phyloP scores from a whole-genome alignment of 83 land plant species.

The Thuja plicata region DNA sequence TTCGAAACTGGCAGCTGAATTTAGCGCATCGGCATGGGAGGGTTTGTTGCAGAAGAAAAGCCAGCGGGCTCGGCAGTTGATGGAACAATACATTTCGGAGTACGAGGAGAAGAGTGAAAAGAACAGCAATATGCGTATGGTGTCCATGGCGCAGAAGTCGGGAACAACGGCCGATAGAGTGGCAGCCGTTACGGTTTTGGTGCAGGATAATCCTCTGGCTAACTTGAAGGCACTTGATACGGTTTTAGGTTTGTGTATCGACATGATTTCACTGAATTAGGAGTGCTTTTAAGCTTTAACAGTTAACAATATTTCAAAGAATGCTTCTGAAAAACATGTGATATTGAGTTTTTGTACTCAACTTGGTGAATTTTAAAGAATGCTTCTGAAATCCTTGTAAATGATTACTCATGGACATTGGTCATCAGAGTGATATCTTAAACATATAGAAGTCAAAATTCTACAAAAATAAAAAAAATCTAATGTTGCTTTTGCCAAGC shows the following conservation, averaged over 20 bases:
- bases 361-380: background rate
- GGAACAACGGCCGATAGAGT: conserved; percentile 96
- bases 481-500: no score
- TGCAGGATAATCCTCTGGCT: conserved; percentile 92
- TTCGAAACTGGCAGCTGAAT: conserved; percentile 2
- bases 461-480: no score
- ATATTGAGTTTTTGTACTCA: background rate
- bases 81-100: conserved; percentile 69
- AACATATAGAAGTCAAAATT: no score
- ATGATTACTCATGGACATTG: no score
- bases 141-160: conserved; percentile 66
- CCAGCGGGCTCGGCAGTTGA: conserved; percentile 55
- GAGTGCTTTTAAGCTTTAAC: background rate
- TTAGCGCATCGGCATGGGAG: conserved; percentile 34
- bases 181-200: conserved; percentile 73
- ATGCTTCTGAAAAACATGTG: background rate
- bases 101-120: conserved; percentile 59
- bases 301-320: background rate
- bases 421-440: no score
- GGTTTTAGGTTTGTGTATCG: conserved; percentile 60
- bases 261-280: background rate
- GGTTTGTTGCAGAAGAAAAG: conserved; percentile 46
- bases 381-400: background rate
- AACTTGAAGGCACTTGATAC: conserved; percentile 82
- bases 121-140: conserved; percentile 71